Conservation (phyloP, 495 filamentous ascomycete species). For the Clohesyomyces aquaticus region DNA sequence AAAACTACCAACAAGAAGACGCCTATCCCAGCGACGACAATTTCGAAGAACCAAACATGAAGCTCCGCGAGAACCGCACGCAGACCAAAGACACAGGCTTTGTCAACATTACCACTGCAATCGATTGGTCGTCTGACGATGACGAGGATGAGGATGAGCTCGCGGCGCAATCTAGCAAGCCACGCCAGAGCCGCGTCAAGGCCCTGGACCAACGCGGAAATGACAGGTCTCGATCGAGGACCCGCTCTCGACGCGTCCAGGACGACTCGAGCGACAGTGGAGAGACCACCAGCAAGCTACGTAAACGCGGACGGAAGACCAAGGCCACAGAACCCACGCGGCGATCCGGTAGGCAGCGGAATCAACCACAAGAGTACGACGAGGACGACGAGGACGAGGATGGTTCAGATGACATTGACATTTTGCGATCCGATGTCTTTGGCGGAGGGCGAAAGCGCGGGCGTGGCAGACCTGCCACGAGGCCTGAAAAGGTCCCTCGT, state of each 20-base stretch:
- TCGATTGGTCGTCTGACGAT: slow-evolving; percentile 39
- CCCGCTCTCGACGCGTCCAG: slow-evolving; percentile 30
- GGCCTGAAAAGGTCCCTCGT: slow-evolving; percentile 25
- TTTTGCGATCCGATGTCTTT: slow-evolving; percentile 34
- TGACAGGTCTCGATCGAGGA: slow-evolving; percentile 16
- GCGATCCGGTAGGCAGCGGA: slow-evolving; percentile 31
- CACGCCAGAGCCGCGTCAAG: slow-evolving; percentile 19
- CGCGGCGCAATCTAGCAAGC: slow-evolving; percentile 8
- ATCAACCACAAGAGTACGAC: slow-evolving; percentile 12
- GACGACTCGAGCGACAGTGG: slow-evolving; percentile 14
- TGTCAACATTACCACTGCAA: slow-evolving; percentile 40
- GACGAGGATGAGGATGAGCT: slow-evolving; percentile 38
- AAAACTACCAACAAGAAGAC: slow-evolving; percentile 35
- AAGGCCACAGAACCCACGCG: slow-evolving; percentile 27
- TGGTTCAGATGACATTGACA: slow-evolving; percentile 23
- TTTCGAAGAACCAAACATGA: slow-evolving; percentile 20
- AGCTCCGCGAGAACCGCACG: slow-evolving; percentile 20
- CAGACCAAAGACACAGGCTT: slow-evolving; percentile 33
- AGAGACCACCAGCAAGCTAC: neutral
- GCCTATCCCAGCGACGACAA: slow-evolving; percentile 2
- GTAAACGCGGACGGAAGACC: slow-evolving; percentile 11
- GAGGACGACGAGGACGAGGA: slow-evolving; percentile 33
- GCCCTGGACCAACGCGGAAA: neutral
- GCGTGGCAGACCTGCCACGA: slow-evolving; percentile 4
- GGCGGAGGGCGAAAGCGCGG: slow-evolving; percentile 24